phyloP scores from a whole-genome alignment of 139 green algal genomes.

The Asterochloris erici region DNA sequence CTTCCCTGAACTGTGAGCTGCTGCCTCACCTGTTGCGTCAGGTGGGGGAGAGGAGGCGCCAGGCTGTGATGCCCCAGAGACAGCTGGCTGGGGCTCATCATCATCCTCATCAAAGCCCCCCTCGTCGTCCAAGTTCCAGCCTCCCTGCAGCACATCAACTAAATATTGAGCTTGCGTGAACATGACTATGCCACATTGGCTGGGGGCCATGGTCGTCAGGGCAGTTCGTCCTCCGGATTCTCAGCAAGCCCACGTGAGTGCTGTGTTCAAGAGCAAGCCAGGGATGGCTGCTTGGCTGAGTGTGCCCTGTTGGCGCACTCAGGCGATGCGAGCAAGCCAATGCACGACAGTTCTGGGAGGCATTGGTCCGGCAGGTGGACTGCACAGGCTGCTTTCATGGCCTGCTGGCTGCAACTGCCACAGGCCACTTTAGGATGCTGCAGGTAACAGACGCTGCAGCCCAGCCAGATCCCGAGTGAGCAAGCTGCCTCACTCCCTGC shows the following conservation, averaged over 20 bases:
- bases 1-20: no score
- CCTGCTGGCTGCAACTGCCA: no score
- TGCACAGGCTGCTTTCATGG: no score
- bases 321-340: no score
- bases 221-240: background rate
- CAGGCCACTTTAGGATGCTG: no score
- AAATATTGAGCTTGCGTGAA: background rate
- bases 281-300: background rate
- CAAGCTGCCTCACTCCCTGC: no score
- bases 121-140: slow-evolving; percentile 23
- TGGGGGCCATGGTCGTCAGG: background rate
- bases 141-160: background rate
- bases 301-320: no score
- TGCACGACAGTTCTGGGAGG: no score
- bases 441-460: no score
- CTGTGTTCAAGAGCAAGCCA: background rate
- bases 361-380: no score
- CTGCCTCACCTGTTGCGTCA: no score
- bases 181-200: background rate
- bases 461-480: no score
- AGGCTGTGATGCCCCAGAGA: background rate
- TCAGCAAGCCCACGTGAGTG: background rate
- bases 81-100: background rate
- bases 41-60: background rate
- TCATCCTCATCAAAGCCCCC: slow-evolving; percentile 20